Conservation (phyloP, 345 rosid genomes). For the Salix udensis region DNA sequence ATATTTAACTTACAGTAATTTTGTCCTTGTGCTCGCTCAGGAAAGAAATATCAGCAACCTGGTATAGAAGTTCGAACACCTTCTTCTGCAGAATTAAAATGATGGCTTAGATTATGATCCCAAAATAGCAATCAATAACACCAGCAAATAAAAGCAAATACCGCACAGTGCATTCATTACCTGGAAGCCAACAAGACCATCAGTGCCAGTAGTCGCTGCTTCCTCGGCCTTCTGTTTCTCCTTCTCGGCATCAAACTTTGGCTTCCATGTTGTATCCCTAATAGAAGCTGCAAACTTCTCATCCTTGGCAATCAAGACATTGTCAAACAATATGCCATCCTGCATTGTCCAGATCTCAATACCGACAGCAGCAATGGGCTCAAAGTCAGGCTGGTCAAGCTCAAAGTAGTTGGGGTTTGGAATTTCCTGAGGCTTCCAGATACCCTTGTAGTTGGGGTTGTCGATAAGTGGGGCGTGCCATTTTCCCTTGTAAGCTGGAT, state of each 20-base stretch:
- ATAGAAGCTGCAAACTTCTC: slow-evolving; percentile 58
- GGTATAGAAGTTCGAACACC: slow-evolving; percentile 62
- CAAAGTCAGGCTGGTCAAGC: slow-evolving; percentile 63
- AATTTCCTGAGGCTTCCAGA: slow-evolving; percentile 79
- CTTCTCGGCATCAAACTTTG: slow-evolving; percentile 62
- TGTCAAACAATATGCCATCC: slow-evolving; percentile 78
- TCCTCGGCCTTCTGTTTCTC: slow-evolving; percentile 77
- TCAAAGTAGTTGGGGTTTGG: slow-evolving; percentile 77
- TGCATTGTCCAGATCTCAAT: slow-evolving; percentile 97
- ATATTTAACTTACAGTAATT: slow-evolving; percentile 46
- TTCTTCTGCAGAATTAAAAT: slow-evolving; percentile 22
- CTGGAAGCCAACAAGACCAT: slow-evolving; percentile 44
- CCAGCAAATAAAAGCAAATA: background rate
- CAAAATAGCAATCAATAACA: background rate
- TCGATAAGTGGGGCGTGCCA: slow-evolving; percentile 77
- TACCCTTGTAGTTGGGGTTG: slow-evolving; percentile 80
- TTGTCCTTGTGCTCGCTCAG: slow-evolving; percentile 50
- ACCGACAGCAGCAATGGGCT: slow-evolving; percentile 79
- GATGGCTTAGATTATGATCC: background rate
- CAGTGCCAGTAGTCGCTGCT: slow-evolving; percentile 45
- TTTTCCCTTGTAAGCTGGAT: slow-evolving; percentile 86
- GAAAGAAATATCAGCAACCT: slow-evolving; percentile 70
- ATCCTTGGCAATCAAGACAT: slow-evolving; percentile 59
- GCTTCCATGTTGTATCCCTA: slow-evolving; percentile 56
- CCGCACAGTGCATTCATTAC: slow-evolving; percentile 19